phyloP scores from a whole-genome alignment of 176 grass and related monocot species.

The Secale cereale region DNA sequence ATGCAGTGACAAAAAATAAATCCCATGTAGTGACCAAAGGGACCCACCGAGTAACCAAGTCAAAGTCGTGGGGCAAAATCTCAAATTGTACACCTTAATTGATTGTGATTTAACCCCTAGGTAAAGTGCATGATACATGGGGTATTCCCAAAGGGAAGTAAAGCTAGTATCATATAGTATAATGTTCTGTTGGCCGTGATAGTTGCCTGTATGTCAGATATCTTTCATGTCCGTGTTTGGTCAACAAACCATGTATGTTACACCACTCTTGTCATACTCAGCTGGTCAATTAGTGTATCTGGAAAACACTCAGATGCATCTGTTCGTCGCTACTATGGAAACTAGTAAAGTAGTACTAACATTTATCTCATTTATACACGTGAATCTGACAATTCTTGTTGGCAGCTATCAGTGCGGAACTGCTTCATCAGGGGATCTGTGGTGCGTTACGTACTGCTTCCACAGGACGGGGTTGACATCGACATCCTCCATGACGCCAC shows the following conservation, averaged over 20 bases:
- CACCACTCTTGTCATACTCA: background rate
- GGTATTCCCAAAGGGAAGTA: conserved; percentile 8
- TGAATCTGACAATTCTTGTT: background rate
- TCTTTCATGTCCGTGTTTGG: background rate
- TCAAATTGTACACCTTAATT: too few relatives aligned
- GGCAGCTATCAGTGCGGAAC: conserved; percentile 86
- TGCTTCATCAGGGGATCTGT: conserved; percentile 98
- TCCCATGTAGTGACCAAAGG: too few relatives aligned
- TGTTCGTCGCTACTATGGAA: background rate
- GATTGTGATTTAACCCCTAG: too few relatives aligned
- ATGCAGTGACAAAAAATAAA: too few relatives aligned
- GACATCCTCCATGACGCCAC: conserved; percentile 99
- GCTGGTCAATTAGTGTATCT: background rate
- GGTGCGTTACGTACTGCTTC: conserved; percentile 91
- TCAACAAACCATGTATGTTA: background rate
- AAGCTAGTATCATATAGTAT: background rate
- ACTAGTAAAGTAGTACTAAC: background rate
- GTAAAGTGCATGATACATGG: background rate
- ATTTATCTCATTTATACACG: background rate
- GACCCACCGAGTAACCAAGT: too few relatives aligned
- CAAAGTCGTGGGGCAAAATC: too few relatives aligned
- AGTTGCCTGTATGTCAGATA: background rate
- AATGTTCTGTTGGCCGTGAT: background rate
- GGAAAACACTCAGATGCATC: background rate
- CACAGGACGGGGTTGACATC: conserved; percentile 80